These are phyloP conservation scores for Phylloporus sp. DNA, from an alignment of 768 basidiomycete genomes.

Conservation along the genomic window DNA sequence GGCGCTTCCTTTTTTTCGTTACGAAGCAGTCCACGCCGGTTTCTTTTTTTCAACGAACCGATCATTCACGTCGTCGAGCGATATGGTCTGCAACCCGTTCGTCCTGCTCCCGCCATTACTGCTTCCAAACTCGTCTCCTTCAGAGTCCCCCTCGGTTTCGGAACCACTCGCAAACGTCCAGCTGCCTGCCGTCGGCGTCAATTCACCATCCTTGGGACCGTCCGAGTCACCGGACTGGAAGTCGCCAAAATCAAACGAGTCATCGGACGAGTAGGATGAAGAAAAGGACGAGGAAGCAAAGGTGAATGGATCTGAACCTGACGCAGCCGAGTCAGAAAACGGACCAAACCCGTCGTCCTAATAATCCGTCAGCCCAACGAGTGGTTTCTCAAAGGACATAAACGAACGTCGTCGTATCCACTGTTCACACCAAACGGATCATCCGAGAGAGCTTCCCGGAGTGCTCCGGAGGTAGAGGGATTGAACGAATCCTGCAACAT, in stretches of 20 bases:
- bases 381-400: neutral
- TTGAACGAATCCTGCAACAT: constrained; percentile 49
- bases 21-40: constrained; percentile 14
- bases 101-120: constrained; percentile 7
- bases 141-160: constrained; percentile 28
- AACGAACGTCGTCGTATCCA: constrained; percentile 50
- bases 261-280: constrained; percentile 60
- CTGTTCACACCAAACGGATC: constrained; percentile 47
- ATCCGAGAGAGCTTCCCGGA: constrained; percentile 37
- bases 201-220: constrained; percentile 36
- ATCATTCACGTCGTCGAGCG: constrained; percentile 23
- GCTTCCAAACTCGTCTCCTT: constrained; percentile 31
- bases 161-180: constrained; percentile 60
- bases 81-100: constrained; percentile 27
- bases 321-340: constrained; percentile 63
- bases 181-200: constrained; percentile 64
- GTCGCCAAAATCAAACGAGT: constrained; percentile 76
- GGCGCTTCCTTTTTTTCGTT: neutral
- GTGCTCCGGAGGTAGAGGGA: constrained; percentile 32
- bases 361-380: neutral
- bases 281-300: constrained; percentile 41
- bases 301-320: constrained; percentile 52
- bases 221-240: constrained; percentile 52
- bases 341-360: constrained; percentile 74
- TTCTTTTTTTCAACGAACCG: constrained; percentile 21